phyloP scores from a whole-genome alignment of 2,329 filamentous ascomycete species.

The Cytospora piceicola region DNA sequence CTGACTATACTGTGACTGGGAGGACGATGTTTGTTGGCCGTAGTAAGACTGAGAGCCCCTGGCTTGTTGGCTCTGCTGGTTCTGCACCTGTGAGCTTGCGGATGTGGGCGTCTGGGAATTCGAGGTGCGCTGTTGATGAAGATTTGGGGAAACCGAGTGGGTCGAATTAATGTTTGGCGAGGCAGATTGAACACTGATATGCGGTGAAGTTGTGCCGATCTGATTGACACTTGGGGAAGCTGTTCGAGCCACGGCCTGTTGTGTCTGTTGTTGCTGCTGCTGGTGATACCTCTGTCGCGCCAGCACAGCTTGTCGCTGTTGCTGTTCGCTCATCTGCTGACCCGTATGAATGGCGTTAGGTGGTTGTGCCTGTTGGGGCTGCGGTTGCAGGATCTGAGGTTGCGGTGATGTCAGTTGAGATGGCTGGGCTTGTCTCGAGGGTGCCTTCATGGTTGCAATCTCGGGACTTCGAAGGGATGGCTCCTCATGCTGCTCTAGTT shows the following conservation, averaged over 20 bases:
- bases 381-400: slow-evolving; percentile 12
- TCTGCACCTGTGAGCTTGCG: slow-evolving; percentile 25
- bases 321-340: slow-evolving; percentile 32
- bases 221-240: slow-evolving; percentile 29
- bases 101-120: slow-evolving; percentile 28
- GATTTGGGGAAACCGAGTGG: slow-evolving; percentile 25
- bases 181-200: slow-evolving; percentile 27
- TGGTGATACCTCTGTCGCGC: slow-evolving; percentile 31
- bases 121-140: slow-evolving; percentile 27
- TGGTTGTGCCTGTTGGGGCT: slow-evolving; percentile 19
- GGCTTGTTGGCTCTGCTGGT: slow-evolving; percentile 29
- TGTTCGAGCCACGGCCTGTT: slow-evolving; percentile 29
- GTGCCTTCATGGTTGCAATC: slow-evolving; percentile 10
- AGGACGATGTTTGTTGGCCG: slow-evolving; percentile 16
- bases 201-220: slow-evolving; percentile 27
- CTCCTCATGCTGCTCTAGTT: slow-evolving; percentile 26
- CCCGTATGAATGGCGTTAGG: slow-evolving; percentile 31
- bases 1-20: slow-evolving; percentile 25
- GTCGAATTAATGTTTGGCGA: slow-evolving; percentile 26
- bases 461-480: slow-evolving; percentile 18
- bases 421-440: slow-evolving; percentile 19
- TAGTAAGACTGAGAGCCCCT: slow-evolving; percentile 27
- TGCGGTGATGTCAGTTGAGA: slow-evolving; percentile 12
- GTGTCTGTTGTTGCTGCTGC: slow-evolving; percentile 33
- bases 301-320: slow-evolving; percentile 23